Evolutionary conservation across 2,329 filamentous ascomycete species (phyloP).

Genomic region (Scedosporium minutisporum): DNA sequence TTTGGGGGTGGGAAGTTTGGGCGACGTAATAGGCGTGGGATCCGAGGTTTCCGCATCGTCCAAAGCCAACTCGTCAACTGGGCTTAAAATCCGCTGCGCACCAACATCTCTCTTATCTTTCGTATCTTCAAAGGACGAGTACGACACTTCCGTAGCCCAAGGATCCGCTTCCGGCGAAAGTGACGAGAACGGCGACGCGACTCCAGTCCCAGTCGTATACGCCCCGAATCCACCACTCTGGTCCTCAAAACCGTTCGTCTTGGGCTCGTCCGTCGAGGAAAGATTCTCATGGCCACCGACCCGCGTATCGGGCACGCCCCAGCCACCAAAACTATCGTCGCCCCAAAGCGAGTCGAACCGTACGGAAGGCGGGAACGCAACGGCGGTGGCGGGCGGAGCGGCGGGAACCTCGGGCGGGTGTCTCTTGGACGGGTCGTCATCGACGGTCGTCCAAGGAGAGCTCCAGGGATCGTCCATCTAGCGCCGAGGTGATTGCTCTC

Average conservation of each 20-base stretch:
- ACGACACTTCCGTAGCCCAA: not conserved
- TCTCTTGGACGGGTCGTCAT: not conserved
- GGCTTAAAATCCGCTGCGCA: too few relatives aligned
- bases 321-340: constrained; percentile 1
- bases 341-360: not conserved
- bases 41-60: too few relatives aligned
- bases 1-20: too few relatives aligned
- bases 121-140: not conserved
- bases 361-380: not conserved
- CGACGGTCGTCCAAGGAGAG: not conserved
- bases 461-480: constrained; percentile 3
- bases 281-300: not conserved
- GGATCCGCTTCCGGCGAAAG: not conserved
- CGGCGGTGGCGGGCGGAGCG: not conserved
- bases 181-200: not conserved
- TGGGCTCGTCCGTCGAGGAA: not conserved
- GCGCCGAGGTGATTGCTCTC: not conserved
- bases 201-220: not conserved
- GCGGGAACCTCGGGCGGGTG: not conserved
- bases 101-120: not conserved
- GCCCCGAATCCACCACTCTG: not conserved
- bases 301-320: not conserved
- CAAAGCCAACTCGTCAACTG: too few relatives aligned
- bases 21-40: too few relatives aligned
- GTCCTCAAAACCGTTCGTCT: not conserved